A percentile compares a stretch with the other conserved stretches of the same genome.
Evolutionary conservation across 2,329 filamentous ascomycete genomes (phyloP).

Genomic region (Ascochyta rabiei): DNA sequence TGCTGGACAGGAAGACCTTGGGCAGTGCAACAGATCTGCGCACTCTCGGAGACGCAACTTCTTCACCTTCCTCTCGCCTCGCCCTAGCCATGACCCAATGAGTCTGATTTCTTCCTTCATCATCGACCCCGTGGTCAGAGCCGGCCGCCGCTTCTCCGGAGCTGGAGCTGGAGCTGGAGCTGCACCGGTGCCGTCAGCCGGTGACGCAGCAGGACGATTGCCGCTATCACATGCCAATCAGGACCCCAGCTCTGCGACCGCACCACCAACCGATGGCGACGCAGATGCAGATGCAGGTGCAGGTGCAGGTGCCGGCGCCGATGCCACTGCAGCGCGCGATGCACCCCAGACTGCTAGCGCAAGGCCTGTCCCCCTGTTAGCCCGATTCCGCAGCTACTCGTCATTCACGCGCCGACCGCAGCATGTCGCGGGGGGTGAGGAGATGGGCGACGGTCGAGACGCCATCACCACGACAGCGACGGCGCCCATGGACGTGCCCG

Average conservation of each 20-base stretch:
- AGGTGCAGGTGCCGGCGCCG: conserved; percentile 13
- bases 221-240: conserved; percentile 39
- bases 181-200: conserved; percentile 20
- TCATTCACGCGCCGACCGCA: conserved; percentile 30
- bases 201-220: conserved; percentile 17
- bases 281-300: conserved; percentile 12
- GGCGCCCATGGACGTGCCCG: conserved; percentile 34
- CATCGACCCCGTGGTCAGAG: conserved; percentile 49
- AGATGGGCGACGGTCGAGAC: conserved; percentile 24
- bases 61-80: not conserved
- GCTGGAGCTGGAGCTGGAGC: conserved; percentile 24
- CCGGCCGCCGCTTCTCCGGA: conserved; percentile 48
- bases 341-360: conserved; percentile 9
- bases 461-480: conserved; percentile 18
- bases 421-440: conserved; percentile 33
- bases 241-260: conserved; percentile 13
- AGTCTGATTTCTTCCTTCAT: conserved; percentile 50
- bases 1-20: conserved; percentile 1
- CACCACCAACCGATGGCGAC: conserved; percentile 10
- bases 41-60: not conserved
- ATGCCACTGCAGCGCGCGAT: conserved; percentile 15
- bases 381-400: conserved; percentile 30
- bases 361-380: conserved; percentile 18
- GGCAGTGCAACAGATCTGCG: conserved; percentile 9
- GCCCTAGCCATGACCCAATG: conserved; percentile 39